Conservation (phyloP, 345 rosid species). For the Kernera saxatilis region DNA sequence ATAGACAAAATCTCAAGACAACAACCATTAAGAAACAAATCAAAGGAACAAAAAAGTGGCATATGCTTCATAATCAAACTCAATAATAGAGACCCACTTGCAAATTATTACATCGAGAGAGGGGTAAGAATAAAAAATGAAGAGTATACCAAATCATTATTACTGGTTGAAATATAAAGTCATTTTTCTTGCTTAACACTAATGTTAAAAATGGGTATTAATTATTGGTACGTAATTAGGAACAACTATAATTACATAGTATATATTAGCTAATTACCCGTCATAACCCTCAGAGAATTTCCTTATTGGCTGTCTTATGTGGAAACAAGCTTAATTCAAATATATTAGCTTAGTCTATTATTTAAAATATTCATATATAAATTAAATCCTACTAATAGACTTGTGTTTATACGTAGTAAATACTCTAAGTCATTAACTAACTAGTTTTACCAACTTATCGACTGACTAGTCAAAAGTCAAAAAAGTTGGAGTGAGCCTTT, state of each 20-base stretch:
- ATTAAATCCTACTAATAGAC: neutral
- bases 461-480: too few relatives aligned
- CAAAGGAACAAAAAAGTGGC: slow-evolving; percentile 7
- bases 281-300: neutral
- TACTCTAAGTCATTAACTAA: too few relatives aligned
- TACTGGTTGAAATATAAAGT: slow-evolving; percentile 8
- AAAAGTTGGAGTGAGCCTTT: too few relatives aligned
- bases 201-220: neutral
- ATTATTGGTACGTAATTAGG: slow-evolving; percentile 9
- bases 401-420: neutral
- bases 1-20: neutral
- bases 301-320: neutral
- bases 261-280: neutral
- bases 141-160: slow-evolving; percentile 19
- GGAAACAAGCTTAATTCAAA: neutral
- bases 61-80: slow-evolving; percentile 19
- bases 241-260: neutral
- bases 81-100: slow-evolving; percentile 32
- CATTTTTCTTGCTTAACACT: neutral
- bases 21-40: neutral
- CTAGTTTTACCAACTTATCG: too few relatives aligned
- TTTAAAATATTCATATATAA: neutral
- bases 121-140: neutral
- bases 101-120: slow-evolving; percentile 15
- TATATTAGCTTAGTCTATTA: neutral